phyloP scores from a whole-genome alignment of 2,329 filamentous ascomycete species.

The Aulographum hederae region DNA sequence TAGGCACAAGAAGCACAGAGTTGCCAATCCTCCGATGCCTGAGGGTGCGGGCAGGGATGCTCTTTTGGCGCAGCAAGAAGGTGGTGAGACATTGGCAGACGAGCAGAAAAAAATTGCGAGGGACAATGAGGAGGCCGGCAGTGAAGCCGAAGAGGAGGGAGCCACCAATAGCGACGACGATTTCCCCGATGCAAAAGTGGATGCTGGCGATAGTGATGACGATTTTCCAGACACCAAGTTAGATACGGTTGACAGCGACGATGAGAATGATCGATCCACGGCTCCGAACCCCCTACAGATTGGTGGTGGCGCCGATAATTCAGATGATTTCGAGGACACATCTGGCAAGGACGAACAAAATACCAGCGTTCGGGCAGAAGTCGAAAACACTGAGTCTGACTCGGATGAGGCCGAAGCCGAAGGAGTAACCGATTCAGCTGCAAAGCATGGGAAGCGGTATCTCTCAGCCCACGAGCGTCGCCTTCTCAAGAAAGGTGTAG shows the following conservation, averaged over 20 bases:
- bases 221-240: constrained; percentile 8
- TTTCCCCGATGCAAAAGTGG: constrained; percentile 21
- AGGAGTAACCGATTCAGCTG: constrained; percentile 11
- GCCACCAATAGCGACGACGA: constrained; percentile 23
- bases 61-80: constrained; percentile 7
- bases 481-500: constrained; percentile 15
- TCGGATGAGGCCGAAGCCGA: constrained; percentile 6
- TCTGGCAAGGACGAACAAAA: too few relatives aligned
- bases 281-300: background rate
- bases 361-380: background rate
- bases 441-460: constrained; percentile 13
- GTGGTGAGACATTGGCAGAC: constrained; percentile 7
- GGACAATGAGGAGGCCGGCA: constrained; percentile 10
- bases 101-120: too few relatives aligned
- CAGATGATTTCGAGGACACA: background rate
- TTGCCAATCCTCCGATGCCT: constrained; percentile 13
- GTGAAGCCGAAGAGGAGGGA: constrained; percentile 12
- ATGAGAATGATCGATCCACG: constrained; percentile 2
- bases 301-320: background rate
- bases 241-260: constrained; percentile 5
- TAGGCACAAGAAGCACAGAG: constrained; percentile 58
- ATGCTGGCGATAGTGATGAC: constrained; percentile 7
- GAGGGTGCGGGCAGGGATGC: too few relatives aligned
- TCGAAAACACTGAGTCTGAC: constrained; percentile 3
- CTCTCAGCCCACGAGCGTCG: constrained; percentile 20